A percentile compares a stretch with the other conserved stretches of the same genome.
Evolutionary conservation across 1,284 basidiomycete species (phyloP).

Genomic region (Schizophyllum amplum): DNA sequence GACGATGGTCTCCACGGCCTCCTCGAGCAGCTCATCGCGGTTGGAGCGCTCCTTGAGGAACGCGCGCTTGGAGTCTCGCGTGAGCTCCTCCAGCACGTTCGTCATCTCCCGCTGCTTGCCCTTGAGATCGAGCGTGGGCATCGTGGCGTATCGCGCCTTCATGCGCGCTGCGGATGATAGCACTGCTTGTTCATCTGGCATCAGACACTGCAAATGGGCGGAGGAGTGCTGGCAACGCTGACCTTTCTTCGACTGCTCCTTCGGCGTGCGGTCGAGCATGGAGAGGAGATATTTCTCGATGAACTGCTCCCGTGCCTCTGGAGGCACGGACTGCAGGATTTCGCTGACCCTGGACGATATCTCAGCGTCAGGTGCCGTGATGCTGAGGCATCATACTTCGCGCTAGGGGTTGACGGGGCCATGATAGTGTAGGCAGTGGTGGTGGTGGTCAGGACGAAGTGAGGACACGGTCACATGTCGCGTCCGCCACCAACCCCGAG

Average conservation of each 20-base stretch:
- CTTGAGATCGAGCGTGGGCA: slow-evolving; percentile 42
- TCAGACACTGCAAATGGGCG: not conserved
- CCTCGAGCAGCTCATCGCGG: slow-evolving; percentile 42
- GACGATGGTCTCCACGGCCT: slow-evolving; percentile 44
- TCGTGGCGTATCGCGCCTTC: slow-evolving; percentile 27
- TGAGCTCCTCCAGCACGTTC: slow-evolving; percentile 39
- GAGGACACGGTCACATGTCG: not conserved
- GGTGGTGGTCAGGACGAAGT: not conserved
- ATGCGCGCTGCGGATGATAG: slow-evolving; percentile 25
- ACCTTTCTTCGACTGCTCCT: slow-evolving; percentile 26
- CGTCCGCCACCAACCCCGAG: not conserved
- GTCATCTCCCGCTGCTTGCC: slow-evolving; percentile 46
- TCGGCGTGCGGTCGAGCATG: slow-evolving; percentile 29
- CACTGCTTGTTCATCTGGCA: slow-evolving; percentile 14
- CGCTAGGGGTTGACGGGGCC: not conserved
- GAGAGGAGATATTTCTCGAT: slow-evolving; percentile 35
- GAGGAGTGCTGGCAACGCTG: not conserved
- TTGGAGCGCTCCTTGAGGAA: slow-evolving; percentile 43
- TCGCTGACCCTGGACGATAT: slow-evolving; percentile 26
- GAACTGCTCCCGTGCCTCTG: slow-evolving; percentile 33
- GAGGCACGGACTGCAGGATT: slow-evolving; percentile 33
- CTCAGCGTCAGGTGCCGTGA: not conserved
- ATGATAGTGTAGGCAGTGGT: no score
- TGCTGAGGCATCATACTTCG: not conserved
- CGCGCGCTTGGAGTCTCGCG: slow-evolving; percentile 41